These are phyloP conservation scores for Hyphopichia pseudoburtonii DNA, from an alignment of 1,139 yeast genomes.

Conservation along the genomic window DNA sequence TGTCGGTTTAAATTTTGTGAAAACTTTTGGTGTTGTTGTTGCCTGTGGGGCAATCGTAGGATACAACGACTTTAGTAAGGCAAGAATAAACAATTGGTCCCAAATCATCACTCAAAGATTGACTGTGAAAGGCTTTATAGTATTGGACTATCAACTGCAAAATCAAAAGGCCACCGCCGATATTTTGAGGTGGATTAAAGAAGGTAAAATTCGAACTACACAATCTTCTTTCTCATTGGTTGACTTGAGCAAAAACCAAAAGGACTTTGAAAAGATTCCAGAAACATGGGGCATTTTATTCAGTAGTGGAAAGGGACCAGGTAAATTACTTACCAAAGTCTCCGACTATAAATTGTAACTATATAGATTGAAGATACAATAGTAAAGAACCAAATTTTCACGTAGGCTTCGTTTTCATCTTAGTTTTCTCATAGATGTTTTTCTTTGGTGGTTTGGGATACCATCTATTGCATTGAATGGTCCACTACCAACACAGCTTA, in stretches of 20 bases:
- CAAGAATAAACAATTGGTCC: slow-evolving; percentile 20
- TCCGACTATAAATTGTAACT: slow-evolving; percentile 9
- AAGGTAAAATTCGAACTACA: slow-evolving; percentile 18
- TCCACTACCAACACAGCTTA: no score
- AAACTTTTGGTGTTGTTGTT: slow-evolving; percentile 21
- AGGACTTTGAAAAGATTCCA: slow-evolving; percentile 37
- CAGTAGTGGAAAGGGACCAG: slow-evolving; percentile 25
- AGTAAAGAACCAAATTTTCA: no score
- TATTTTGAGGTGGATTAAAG: slow-evolving; percentile 18
- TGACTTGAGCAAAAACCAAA: slow-evolving; percentile 31
- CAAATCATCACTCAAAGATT: slow-evolving; percentile 25
- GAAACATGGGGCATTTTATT: slow-evolving; percentile 46
- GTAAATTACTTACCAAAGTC: slow-evolving; percentile 28
- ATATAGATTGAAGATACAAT: neutral
- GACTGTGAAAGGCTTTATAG: slow-evolving; percentile 20
- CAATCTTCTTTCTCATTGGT: slow-evolving; percentile 29
- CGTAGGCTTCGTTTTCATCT: no score
- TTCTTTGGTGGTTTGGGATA: no score
- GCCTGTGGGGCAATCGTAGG: slow-evolving; percentile 35
- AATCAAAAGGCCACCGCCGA: slow-evolving; percentile 13
- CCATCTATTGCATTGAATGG: no score
- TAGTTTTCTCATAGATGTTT: no score
- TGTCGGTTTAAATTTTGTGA: slow-evolving; percentile 16
- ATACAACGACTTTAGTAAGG: slow-evolving; percentile 20
- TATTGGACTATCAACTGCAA: slow-evolving; percentile 16